Base-by-base conservation (phyloP, 176 grass and related monocot species). In the Stipa capillata region DNA sequence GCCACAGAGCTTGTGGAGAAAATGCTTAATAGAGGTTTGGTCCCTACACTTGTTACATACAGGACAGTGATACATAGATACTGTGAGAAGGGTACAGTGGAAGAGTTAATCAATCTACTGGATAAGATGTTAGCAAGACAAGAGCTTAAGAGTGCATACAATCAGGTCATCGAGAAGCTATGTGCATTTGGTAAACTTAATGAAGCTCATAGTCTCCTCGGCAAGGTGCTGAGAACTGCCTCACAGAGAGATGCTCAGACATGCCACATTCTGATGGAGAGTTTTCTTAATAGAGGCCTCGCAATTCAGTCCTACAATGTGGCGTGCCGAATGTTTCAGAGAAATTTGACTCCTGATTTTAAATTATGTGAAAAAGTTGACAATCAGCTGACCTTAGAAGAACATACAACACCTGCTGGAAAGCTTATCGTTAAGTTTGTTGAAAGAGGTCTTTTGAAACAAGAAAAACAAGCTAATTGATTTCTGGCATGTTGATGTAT, bases 51-150 rank as follows among this genome's bases (percentile, higher is more conserved):
- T 53, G 89, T 98, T 74, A 98, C 92, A 80, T 98, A 92, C 65
- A 94, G 89, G 78, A 92, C 85, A 44, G 83, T 98, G 39, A 97
- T 94, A 88, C 95, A 98, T 89, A 90, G 85, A 47, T 94, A 89
- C 72, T 98, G 95, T 79, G 85, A 81, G 52, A 94, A 77, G 66
- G 89, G 69, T 70, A 70, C 56, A 74, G 80, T 94, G 61, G 89
- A 98, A 80, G 89, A 97, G 32, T 82, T 97, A 78, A 67, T 92
- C 7, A 72, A 85, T 56, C 82, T 97, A 21, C 66, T 97, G 70
- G 95, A 94, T 45, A 92, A 86, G 69, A 92, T 97, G 95, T 51
- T 97, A 77, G 42, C 40, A 40, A 94, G 61, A 50, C 72, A 94
- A 86, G 83, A 85, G 42, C 76, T 79, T 52, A 92, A 75, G 84